A percentile compares a stretch with the other conserved stretches of the same genome.
These are phyloP conservation scores for Seiridium unicorne DNA, from an alignment of 2,329 filamentous ascomycete genomes.

Conservation along the genomic window DNA sequence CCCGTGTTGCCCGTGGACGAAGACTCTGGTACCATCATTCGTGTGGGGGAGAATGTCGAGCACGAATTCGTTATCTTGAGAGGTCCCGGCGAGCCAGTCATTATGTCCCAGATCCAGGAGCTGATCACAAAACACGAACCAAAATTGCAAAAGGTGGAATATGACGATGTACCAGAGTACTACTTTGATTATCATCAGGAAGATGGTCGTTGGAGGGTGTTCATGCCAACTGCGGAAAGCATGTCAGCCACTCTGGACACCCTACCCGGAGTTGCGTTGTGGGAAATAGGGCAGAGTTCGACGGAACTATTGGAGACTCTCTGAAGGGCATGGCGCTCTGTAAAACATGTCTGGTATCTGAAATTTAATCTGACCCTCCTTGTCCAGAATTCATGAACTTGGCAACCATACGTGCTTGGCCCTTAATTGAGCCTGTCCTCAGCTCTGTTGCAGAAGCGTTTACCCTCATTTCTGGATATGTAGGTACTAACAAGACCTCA, in stretches of 20 bases:
- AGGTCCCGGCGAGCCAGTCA: neutral
- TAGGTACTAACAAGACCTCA: neutral
- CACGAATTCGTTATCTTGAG: neutral
- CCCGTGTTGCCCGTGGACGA: conserved; percentile 8
- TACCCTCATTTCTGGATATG: neutral
- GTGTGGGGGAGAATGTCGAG: neutral
- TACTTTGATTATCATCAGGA: conserved; percentile 5
- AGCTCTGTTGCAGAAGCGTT: neutral
- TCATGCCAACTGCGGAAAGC: neutral
- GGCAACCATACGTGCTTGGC: neutral
- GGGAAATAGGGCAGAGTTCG: conserved; percentile 4
- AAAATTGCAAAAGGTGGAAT: neutral
- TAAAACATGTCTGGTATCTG: too few relatives aligned
- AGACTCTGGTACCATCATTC: neutral
- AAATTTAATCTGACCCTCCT: neutral
- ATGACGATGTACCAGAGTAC: neutral
- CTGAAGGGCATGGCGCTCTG: neutral
- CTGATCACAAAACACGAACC: neutral
- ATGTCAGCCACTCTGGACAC: neutral
- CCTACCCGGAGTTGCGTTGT: conserved; percentile 1
- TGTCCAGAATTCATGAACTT: neutral
- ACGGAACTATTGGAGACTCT: neutral
- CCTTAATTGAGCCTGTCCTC: neutral
- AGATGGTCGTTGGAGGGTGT: neutral
- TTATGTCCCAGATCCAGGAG: neutral